Conservation (phyloP, 169 alveolate species). For the Cyclospora cayetanensis region DNA sequence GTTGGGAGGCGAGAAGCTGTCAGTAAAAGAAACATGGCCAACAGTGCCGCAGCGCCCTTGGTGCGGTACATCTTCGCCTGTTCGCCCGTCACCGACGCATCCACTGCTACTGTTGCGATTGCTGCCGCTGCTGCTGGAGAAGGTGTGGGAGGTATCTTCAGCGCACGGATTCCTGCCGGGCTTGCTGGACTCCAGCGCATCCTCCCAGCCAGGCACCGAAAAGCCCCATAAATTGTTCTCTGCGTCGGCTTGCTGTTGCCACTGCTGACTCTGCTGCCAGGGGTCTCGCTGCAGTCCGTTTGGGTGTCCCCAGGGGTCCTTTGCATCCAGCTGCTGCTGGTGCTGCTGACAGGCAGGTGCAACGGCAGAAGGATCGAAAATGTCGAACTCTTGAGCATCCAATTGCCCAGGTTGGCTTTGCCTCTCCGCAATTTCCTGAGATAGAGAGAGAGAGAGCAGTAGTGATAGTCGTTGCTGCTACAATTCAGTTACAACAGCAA, state of each 20-base stretch:
- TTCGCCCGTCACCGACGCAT: not conserved
- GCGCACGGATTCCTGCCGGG: too few relatives aligned
- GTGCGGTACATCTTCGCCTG: too few relatives aligned
- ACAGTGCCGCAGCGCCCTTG: too few relatives aligned
- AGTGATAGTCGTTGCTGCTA: not conserved
- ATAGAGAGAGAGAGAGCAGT: too few relatives aligned
- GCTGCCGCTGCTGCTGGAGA: not conserved
- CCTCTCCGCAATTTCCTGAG: not conserved
- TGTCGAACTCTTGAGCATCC: not conserved
- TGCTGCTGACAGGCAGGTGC: conserved; percentile 1
- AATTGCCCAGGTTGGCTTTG: too few relatives aligned
- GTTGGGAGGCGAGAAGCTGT: not conserved
- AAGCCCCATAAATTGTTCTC: not conserved
- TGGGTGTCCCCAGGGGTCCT: conserved; percentile 13
- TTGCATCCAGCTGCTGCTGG: not conserved
- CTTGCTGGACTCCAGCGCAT: not conserved
- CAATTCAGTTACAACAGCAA: not conserved
- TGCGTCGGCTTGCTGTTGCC: not conserved
- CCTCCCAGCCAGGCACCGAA: not conserved
- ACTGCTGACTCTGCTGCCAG: conserved; percentile 11
- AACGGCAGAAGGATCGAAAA: not conserved
- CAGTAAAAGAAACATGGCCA: too few relatives aligned
- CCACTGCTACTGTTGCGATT: not conserved
- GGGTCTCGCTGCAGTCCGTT: not conserved
- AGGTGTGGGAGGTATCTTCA: too few relatives aligned